These are phyloP conservation scores for Ammopiptanthus mongolicus DNA, from an alignment of 306 rosid genomes.

Conservation along the genomic window DNA sequence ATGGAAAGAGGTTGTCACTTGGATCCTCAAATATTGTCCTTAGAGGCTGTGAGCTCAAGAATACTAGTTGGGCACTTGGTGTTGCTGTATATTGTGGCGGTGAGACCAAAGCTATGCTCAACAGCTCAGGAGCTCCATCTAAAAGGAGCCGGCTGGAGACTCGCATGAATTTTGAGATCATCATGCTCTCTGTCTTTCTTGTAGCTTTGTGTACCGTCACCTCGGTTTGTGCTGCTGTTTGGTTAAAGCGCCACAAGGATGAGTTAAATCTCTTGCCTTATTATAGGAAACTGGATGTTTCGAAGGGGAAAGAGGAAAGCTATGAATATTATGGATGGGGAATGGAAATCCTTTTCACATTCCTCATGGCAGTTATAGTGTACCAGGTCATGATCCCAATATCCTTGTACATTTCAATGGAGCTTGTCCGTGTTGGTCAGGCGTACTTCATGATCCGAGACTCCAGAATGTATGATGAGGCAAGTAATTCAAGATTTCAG, in stretches of 20 bases:
- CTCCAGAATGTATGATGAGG: constrained; percentile 67
- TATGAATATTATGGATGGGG: constrained; percentile 77
- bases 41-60: constrained; percentile 91
- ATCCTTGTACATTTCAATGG: constrained; percentile 92
- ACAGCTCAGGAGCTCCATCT: constrained; percentile 93
- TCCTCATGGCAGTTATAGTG: constrained; percentile 92
- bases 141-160: constrained; percentile 93
- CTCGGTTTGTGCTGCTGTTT: constrained; percentile 70
- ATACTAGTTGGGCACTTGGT: constrained; percentile 78
- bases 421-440: constrained; percentile 92
- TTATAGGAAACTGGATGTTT: constrained; percentile 58
- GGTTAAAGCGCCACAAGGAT: constrained; percentile 56
- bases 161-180: constrained; percentile 84
- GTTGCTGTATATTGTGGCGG: constrained; percentile 82
- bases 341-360: constrained; percentile 65
- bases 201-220: constrained; percentile 60
- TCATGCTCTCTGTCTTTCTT: constrained; percentile 72
- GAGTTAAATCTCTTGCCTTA: constrained; percentile 50
- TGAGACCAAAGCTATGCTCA: constrained; percentile 96
- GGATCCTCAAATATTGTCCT: constrained; percentile 88
- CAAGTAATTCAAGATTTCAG: constrained; percentile 73
- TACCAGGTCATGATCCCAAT: constrained; percentile 97
- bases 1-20: constrained; percentile 71
- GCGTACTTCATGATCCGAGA: constrained; percentile 89
- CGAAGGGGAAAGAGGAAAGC: constrained; percentile 12